Evolutionary conservation across 192 early-diverging fungal species (phyloP).

Genomic region (Lunasporangiospora selenospora): DNA sequence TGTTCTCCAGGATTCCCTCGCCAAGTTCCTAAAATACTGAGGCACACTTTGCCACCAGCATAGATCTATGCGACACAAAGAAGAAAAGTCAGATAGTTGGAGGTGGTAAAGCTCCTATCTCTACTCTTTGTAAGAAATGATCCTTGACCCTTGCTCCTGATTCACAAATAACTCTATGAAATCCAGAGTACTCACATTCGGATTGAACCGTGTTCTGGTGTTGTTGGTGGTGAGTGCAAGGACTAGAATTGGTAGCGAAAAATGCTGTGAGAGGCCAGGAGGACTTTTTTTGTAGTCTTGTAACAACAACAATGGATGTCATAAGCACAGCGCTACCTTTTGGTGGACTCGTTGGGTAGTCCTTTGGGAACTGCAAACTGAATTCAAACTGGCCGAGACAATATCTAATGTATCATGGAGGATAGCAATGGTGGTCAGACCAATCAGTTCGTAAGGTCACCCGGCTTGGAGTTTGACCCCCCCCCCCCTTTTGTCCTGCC

Average conservation of each 20-base stretch:
- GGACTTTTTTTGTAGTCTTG: no score
- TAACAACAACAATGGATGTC: no score
- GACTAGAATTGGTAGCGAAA: constrained; percentile 27
- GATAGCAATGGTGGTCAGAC: no score
- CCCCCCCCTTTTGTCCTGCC: constrained; percentile 31
- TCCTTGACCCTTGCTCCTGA: constrained; percentile 34
- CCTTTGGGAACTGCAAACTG: constrained; percentile 54
- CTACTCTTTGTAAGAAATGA: no score
- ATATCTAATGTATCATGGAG: constrained; percentile 60
- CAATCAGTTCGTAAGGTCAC: no score
- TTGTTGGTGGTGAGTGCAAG: constrained; percentile 61
- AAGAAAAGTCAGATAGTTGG: no score
- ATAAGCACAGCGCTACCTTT: no score
- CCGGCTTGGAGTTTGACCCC: no score
- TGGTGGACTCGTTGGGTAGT: constrained; percentile 65
- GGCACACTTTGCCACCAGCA: constrained; percentile 62
- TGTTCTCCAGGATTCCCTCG: constrained; percentile 57
- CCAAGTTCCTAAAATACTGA: constrained; percentile 71
- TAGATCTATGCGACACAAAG: no score
- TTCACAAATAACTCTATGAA: constrained; percentile 27
- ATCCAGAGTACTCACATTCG: constrained; percentile 57
- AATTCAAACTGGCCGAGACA: constrained; percentile 52
- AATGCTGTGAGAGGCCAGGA: no score
- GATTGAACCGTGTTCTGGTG: constrained; percentile 62
- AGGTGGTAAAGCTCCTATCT: no score